These are phyloP conservation scores for Fusarium mexicanum DNA, from an alignment of 2,329 filamentous ascomycete species.

Conservation along the genomic window DNA sequence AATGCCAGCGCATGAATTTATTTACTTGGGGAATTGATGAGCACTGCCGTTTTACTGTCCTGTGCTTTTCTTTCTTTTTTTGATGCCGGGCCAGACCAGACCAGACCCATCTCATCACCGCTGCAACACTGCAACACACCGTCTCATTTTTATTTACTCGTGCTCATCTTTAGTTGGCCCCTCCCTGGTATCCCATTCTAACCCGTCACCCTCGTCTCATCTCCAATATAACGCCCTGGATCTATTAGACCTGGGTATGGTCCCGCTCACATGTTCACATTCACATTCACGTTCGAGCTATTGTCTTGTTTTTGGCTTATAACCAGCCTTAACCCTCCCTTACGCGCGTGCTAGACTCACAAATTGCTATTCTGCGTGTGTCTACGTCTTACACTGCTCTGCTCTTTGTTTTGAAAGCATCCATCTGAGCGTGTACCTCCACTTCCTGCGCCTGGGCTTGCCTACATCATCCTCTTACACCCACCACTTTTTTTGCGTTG, in stretches of 20 bases:
- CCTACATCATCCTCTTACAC: slow-evolving; percentile 18
- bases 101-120: slow-evolving; percentile 29
- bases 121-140: slow-evolving; percentile 37
- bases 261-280: slow-evolving; percentile 20
- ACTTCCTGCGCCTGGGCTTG: neutral
- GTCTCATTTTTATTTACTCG: slow-evolving; percentile 34
- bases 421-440: slow-evolving; percentile 4
- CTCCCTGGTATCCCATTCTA: slow-evolving; percentile 13
- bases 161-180: slow-evolving; percentile 18
- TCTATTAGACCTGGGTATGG: slow-evolving; percentile 15
- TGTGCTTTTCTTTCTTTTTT: slow-evolving; percentile 26
- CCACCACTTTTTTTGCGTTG: slow-evolving; percentile 12
- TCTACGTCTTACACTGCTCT: slow-evolving; percentile 7
- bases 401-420: slow-evolving; percentile 22
- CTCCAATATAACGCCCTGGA: slow-evolving; percentile 25
- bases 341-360: slow-evolving; percentile 4
- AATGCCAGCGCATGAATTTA: slow-evolving; percentile 39
- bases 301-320: slow-evolving; percentile 17
- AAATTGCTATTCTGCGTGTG: neutral
- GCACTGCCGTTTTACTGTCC: slow-evolving; percentile 33
- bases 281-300: slow-evolving; percentile 6
- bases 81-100: neutral
- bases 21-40: slow-evolving; percentile 25
- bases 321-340: slow-evolving; percentile 22
- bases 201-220: slow-evolving; percentile 3